Evolutionary conservation across 371 early-diverging fungal genomes (phyloP).

Genomic region (Mucor lusitanicus): DNA sequence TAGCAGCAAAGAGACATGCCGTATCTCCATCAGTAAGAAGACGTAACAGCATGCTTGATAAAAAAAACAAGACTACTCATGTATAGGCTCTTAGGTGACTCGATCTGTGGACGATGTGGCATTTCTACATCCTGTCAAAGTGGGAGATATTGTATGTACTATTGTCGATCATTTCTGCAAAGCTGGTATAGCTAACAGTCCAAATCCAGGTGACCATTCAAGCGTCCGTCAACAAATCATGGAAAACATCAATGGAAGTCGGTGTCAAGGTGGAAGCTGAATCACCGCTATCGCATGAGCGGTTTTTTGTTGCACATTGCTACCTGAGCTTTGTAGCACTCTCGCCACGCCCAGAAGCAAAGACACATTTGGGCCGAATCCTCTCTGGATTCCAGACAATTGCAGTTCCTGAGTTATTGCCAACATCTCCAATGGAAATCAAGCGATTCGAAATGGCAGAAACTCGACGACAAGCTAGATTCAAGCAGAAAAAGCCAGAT

Average conservation of each 20-base stretch:
- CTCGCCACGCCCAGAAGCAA: slow-evolving; percentile 36
- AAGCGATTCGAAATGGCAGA: slow-evolving; percentile 64
- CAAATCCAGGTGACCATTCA: slow-evolving; percentile 52
- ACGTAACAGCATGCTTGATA: background rate
- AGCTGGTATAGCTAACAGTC: background rate
- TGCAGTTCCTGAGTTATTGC: slow-evolving; percentile 50
- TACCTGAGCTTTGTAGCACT: slow-evolving; percentile 79
- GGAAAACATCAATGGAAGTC: slow-evolving; percentile 79
- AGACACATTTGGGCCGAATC: slow-evolving; percentile 37
- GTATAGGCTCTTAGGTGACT: slow-evolving; percentile 51
- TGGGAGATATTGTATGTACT: slow-evolving; percentile 61
- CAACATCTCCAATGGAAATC: slow-evolving; percentile 45
- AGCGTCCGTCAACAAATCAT: slow-evolving; percentile 70
- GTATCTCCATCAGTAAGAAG: slow-evolving; percentile 52
- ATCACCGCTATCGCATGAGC: slow-evolving; percentile 59
- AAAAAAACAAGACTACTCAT: background rate
- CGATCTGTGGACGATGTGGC: slow-evolving; percentile 71
- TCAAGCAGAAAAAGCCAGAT: slow-evolving; percentile 12
- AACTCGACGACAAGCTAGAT: slow-evolving; percentile 47
- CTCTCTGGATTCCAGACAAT: slow-evolving; percentile 38
- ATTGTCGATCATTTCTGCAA: background rate
- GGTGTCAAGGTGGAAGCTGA: slow-evolving; percentile 72
- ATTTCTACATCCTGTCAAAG: slow-evolving; percentile 66
- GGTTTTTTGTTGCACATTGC: slow-evolving; percentile 69
- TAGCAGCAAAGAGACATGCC: slow-evolving; percentile 70